Percentiles rank a stretch among this genome's conserved stretches.
These are phyloP conservation scores for Conticribra guillardii DNA, from an alignment of 108 stramenopile genomes.

Conservation along the genomic window DNA sequence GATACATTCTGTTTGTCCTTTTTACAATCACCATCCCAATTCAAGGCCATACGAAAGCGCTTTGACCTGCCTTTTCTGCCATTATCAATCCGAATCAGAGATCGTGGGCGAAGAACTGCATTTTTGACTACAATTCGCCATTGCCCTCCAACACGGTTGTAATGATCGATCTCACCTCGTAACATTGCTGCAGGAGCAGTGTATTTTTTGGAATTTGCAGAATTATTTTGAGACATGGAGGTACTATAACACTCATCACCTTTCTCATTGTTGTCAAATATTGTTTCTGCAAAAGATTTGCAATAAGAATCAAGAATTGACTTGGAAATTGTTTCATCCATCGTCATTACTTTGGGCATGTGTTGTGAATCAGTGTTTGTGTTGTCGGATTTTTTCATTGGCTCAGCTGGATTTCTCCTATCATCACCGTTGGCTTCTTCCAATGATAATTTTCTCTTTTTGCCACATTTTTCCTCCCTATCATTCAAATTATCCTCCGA, in stretches of 20 bases:
- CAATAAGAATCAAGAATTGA: slow-evolving; percentile 41
- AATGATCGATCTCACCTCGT: slow-evolving; percentile 42
- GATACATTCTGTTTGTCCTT: too few relatives aligned
- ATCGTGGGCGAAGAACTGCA: slow-evolving; percentile 24
- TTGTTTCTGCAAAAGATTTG: slow-evolving; percentile 30
- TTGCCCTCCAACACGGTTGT: slow-evolving; percentile 48
- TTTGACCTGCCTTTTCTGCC: slow-evolving; percentile 26
- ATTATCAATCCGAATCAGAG: slow-evolving; percentile 13
- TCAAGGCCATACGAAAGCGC: slow-evolving; percentile 23
- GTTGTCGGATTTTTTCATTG: neutral
- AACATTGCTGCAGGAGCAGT: slow-evolving; percentile 45
- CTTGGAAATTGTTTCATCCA: slow-evolving; percentile 24
- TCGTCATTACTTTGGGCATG: neutral
- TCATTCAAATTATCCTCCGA: too few relatives aligned
- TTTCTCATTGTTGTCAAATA: slow-evolving; percentile 23
- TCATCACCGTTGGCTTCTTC: neutral
- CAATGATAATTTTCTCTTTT: too few relatives aligned
- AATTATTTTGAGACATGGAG: neutral
- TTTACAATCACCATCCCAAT: slow-evolving; percentile 31
- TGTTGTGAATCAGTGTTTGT: neutral
- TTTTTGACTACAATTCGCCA: slow-evolving; percentile 52
- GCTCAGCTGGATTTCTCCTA: neutral
- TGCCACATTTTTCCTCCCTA: too few relatives aligned
- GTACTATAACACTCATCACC: neutral
- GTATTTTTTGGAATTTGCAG: neutral